Evolutionary conservation across 345 rosid species (phyloP).

Genomic region (Populus nigra): DNA sequence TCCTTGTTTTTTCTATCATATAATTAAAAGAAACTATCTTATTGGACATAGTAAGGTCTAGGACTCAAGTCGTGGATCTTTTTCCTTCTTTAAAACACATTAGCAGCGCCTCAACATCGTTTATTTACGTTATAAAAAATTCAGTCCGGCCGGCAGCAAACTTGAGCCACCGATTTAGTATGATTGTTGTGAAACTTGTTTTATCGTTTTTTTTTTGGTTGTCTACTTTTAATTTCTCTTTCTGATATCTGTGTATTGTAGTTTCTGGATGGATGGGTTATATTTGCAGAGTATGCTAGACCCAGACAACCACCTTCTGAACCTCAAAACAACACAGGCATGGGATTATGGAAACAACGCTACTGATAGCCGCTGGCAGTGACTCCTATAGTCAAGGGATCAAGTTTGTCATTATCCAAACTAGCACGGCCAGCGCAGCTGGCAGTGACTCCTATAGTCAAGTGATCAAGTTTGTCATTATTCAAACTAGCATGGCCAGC

Average conservation of each 20-base stretch:
- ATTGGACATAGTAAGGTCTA: too few species aligned
- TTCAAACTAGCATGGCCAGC: not conserved
- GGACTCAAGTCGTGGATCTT: too few species aligned
- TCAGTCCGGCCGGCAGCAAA: too few species aligned
- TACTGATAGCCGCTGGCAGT: not conserved
- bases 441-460: too few species aligned
- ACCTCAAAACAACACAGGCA: slow-evolving; percentile 16
- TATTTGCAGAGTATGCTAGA: slow-evolving; percentile 72
- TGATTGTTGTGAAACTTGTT: not conserved
- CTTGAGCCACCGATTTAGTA: too few species aligned
- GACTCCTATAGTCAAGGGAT: not conserved
- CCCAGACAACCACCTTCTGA: slow-evolving; percentile 35
- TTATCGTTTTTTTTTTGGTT: not conserved
- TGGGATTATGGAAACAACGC: not conserved
- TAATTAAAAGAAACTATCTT: too few species aligned
- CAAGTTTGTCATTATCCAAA: not conserved
- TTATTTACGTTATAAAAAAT: too few species aligned
- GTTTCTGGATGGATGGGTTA: slow-evolving; percentile 83
- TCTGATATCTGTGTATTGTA: slow-evolving; percentile 19
- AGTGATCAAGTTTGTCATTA: not conserved
- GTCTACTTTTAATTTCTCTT: not conserved
- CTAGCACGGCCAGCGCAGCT: not conserved
- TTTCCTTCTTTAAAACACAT: too few species aligned
- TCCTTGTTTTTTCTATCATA: too few species aligned
- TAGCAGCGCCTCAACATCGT: too few species aligned